Evolutionary conservation across 2,329 filamentous ascomycete species (phyloP).

Genomic region (Hypoxylon sp.): DNA sequence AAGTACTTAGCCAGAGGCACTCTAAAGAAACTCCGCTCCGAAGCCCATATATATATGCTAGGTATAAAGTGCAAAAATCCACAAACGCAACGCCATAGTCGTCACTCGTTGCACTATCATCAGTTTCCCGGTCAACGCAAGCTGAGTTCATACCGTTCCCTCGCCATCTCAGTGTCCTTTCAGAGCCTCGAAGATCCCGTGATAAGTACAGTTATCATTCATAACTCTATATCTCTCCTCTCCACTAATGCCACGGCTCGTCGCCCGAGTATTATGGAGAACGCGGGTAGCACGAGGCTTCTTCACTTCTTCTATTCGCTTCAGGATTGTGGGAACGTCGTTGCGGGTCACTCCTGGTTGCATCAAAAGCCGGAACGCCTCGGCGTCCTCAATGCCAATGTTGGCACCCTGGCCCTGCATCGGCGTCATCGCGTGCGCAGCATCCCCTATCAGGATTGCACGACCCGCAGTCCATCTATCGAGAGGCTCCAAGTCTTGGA

Average conservation of each 20-base stretch:
- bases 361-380: conserved; percentile 45
- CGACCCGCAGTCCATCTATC: conserved; percentile 46
- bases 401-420: conserved; percentile 49
- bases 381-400: conserved; percentile 47
- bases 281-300: conserved; percentile 39
- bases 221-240: conserved; percentile 37
- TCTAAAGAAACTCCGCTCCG: conserved; percentile 27
- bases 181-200: conserved; percentile 46
- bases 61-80: conserved; percentile 6
- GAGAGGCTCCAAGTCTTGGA: conserved; percentile 48
- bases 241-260: conserved; percentile 33
- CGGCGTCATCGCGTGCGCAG: conserved; percentile 49
- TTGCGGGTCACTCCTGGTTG: conserved; percentile 42
- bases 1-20: conserved; percentile 2
- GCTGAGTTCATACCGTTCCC: background rate
- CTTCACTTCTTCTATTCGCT: conserved; percentile 41
- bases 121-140: background rate
- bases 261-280: conserved; percentile 42
- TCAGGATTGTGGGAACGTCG: conserved; percentile 40
- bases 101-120: conserved; percentile 17
- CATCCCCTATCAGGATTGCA: conserved; percentile 49
- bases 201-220: conserved; percentile 40
- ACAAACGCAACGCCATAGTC: conserved; percentile 15
- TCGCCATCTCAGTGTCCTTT: conserved; percentile 11
- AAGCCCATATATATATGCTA: conserved; percentile 17